Percentiles rank a stretch among this genome's conserved stretches.
phyloP scores from a whole-genome alignment of 306 rosid species.

The Acacia acuminata region DNA sequence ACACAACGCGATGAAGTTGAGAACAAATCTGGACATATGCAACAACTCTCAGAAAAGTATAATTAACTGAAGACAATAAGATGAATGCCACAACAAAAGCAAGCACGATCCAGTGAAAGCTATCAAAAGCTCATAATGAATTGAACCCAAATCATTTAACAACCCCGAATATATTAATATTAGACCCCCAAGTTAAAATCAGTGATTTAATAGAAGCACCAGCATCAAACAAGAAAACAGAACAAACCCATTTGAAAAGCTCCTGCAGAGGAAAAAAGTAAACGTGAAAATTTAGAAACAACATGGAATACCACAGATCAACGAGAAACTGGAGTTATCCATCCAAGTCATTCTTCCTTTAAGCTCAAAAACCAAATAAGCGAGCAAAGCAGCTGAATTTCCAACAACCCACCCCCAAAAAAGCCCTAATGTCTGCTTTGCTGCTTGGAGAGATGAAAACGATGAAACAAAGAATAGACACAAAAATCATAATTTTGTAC shows the following conservation, averaged over 20 bases:
- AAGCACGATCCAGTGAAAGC: slow-evolving; percentile 26
- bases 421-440: slow-evolving; percentile 34
- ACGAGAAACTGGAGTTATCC: not conserved
- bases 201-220: slow-evolving; percentile 18
- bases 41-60: slow-evolving; percentile 2
- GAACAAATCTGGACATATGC: slow-evolving; percentile 11
- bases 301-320: slow-evolving; percentile 42
- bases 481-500: not conserved
- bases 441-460: not conserved
- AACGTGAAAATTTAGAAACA: not conserved
- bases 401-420: not conserved
- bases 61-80: slow-evolving; percentile 3
- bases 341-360: not conserved
- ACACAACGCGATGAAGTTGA: not conserved
- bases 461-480: not conserved
- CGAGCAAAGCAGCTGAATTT: slow-evolving; percentile 11
- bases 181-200: not conserved
- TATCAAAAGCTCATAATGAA: not conserved
- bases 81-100: not conserved
- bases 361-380: slow-evolving; percentile 25
- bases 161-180: not conserved
- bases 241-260: slow-evolving; percentile 31
- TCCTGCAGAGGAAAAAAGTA: not conserved
- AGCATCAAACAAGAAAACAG: slow-evolving; percentile 23
- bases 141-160: not conserved